phyloP scores from a whole-genome alignment of 75 land plant species.

The Azolla pinnata region DNA sequence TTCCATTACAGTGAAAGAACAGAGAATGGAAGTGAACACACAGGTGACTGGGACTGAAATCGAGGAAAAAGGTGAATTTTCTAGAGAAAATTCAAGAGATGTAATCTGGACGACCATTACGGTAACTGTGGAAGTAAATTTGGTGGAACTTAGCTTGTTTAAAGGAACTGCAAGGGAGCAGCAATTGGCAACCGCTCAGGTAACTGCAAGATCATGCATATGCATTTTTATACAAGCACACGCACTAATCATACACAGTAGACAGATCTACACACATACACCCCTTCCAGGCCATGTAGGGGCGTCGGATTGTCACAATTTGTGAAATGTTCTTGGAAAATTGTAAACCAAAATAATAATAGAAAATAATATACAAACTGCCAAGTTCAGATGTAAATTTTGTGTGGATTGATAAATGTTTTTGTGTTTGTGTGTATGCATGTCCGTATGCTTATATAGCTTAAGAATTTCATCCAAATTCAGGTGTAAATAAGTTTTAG shows the following conservation, averaged over 20 bases:
- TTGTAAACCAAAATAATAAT: no score
- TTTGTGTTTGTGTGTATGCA: slow-evolving; percentile 1
- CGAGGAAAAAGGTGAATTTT: slow-evolving; percentile 38
- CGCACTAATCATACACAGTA: no score
- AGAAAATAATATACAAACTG: no score
- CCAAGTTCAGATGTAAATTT: no score
- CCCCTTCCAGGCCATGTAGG: no score
- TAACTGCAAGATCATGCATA: slow-evolving; percentile 9
- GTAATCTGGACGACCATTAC: slow-evolving; percentile 47
- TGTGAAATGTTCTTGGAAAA: no score
- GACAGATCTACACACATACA: no score
- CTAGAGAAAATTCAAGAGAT: slow-evolving; percentile 5
- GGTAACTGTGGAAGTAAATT: slow-evolving; percentile 43
- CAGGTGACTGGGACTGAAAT: slow-evolving; percentile 5
- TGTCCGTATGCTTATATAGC: no score
- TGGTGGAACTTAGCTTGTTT: slow-evolving; percentile 63
- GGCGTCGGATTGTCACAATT: no score
- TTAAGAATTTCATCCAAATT: no score
- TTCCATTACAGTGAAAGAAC: slow-evolving; percentile 20
- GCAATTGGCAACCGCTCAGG: slow-evolving; percentile 77
- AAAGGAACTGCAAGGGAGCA: slow-evolving; percentile 58
- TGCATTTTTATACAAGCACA: no score
- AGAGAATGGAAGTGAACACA: slow-evolving; percentile 8
- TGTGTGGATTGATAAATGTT: background rate
- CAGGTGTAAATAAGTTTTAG: no score